Evolutionary conservation across 306 rosid species (phyloP).

Genomic region (Castanea sativa): DNA sequence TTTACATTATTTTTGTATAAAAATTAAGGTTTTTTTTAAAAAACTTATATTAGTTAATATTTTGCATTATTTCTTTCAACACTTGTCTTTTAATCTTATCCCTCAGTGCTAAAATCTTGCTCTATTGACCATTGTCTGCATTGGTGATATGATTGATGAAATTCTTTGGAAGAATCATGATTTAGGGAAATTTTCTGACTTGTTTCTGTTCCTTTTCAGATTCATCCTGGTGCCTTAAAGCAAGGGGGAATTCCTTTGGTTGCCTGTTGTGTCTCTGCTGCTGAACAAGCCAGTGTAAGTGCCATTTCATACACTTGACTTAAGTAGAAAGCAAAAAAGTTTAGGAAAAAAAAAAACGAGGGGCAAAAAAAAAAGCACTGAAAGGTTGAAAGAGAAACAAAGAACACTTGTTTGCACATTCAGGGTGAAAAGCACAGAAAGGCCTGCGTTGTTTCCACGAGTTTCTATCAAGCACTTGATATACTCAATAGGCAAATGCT

Average conservation of each 20-base stretch:
- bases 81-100: too few relatives aligned
- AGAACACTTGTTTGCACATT: neutral
- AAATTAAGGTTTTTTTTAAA: too few relatives aligned
- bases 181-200: conserved; percentile 21
- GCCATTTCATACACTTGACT: conserved; percentile 17
- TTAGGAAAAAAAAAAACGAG: neutral
- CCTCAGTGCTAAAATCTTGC: too few relatives aligned
- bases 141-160: neutral
- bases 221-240: conserved; percentile 88
- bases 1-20: too few relatives aligned
- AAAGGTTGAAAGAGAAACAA: neutral
- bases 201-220: conserved; percentile 47
- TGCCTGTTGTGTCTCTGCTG: conserved; percentile 86
- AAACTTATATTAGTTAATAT: too few relatives aligned
- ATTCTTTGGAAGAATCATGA: conserved; percentile 3
- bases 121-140: neutral
- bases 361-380: neutral
- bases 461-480: neutral
- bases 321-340: neutral
- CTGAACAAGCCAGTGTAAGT: conserved; percentile 86
- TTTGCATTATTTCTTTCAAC: too few relatives aligned
- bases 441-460: neutral
- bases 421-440: neutral
- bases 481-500: neutral
- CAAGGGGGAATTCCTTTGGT: conserved; percentile 90